Conservation (phyloP, 1,139 yeast genomes). For the Yamadazyma taylorii region DNA sequence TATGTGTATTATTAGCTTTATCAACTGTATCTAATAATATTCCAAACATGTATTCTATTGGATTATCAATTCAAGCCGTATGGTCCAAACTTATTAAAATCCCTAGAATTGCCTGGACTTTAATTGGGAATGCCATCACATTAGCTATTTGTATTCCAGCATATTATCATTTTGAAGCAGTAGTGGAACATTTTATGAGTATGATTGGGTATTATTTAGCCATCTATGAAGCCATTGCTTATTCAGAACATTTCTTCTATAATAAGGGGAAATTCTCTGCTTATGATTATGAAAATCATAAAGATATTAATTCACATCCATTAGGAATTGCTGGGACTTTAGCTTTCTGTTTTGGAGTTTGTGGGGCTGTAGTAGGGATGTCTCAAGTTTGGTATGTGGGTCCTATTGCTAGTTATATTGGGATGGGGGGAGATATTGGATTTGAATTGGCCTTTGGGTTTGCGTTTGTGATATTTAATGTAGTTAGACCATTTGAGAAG, state of each 20-base stretch:
- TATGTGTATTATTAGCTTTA: slow-evolving; percentile 75
- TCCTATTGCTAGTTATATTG: slow-evolving; percentile 59
- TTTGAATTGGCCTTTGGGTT: slow-evolving; percentile 73
- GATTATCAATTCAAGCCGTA: slow-evolving; percentile 76
- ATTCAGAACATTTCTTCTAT: slow-evolving; percentile 77
- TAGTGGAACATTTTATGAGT: slow-evolving; percentile 83
- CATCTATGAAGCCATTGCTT: slow-evolving; percentile 67
- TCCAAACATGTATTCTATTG: slow-evolving; percentile 88
- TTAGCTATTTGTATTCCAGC: slow-evolving; percentile 87
- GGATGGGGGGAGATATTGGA: slow-evolving; percentile 83
- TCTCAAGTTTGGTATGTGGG: slow-evolving; percentile 82
- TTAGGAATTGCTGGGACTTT: slow-evolving; percentile 71
- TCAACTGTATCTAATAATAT: slow-evolving; percentile 86
- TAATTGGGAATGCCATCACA: slow-evolving; percentile 67
- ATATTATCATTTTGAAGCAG: slow-evolving; percentile 64
- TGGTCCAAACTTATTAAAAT: slow-evolving; percentile 67
- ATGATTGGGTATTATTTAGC: slow-evolving; percentile 86
- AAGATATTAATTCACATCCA: slow-evolving; percentile 57
- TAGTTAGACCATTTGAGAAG: slow-evolving; percentile 64
- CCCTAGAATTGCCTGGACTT: slow-evolving; percentile 81
- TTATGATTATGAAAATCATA: slow-evolving; percentile 62
- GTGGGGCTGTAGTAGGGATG: slow-evolving; percentile 86
- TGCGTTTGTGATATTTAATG: slow-evolving; percentile 60
- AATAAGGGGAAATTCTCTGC: slow-evolving; percentile 54
- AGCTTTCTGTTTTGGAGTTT: slow-evolving; percentile 78